Evolutionary conservation across 169 alveolate genomes (phyloP).

Genomic region (Babesia bigemina): DNA sequence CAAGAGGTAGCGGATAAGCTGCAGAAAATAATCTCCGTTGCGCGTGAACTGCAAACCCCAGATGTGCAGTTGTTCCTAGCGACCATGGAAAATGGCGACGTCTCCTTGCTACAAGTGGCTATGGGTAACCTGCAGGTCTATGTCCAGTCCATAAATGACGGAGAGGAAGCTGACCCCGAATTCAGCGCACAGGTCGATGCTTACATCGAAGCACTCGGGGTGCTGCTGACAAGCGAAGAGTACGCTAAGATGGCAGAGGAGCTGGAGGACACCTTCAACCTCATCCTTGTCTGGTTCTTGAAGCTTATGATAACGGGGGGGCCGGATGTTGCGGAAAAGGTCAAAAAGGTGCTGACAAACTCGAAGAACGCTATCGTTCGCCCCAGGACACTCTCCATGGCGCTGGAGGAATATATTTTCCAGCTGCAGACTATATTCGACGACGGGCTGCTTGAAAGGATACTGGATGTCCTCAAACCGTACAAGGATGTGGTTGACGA

Average conservation of each 20-base stretch:
- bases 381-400: constrained; percentile 36
- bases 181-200: constrained; percentile 21
- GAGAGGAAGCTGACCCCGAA: constrained; percentile 12
- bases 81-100: constrained; percentile 22
- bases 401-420: constrained; percentile 53
- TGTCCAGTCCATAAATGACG: constrained; percentile 25
- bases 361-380: constrained; percentile 17
- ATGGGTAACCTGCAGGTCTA: constrained; percentile 7
- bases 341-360: constrained; percentile 8
- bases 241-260: constrained; percentile 22
- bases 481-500: constrained; percentile 22
- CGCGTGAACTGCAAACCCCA: constrained; percentile 17
- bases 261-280: constrained; percentile 21
- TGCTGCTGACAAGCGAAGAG: constrained; percentile 3
- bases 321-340: constrained; percentile 12
- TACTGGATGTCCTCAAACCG: constrained; percentile 8
- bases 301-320: constrained; percentile 34
- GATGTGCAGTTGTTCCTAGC: constrained; percentile 44
- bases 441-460: constrained; percentile 30
- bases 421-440: constrained; percentile 63
- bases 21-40: not conserved
- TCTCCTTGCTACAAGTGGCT: constrained; percentile 11
- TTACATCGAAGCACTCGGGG: constrained; percentile 8
- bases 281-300: constrained; percentile 21
- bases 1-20: not conserved